Conservation (phyloP, 805 yeast genomes). For the Suhomyces sp. region DNA sequence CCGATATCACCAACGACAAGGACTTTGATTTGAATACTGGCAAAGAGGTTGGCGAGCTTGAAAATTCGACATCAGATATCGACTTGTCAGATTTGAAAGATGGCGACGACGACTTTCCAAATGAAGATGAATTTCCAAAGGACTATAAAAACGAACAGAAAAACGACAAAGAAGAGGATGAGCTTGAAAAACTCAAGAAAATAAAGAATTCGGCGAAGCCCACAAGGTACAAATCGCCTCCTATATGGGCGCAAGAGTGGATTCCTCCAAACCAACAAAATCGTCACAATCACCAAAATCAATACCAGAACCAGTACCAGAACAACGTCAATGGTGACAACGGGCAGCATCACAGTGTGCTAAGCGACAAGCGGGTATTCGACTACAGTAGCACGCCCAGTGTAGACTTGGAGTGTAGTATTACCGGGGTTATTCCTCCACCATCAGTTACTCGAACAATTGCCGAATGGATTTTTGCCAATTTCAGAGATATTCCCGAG, state of each 20-base stretch:
- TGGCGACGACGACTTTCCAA: neutral
- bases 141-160: neutral
- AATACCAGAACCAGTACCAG: neutral
- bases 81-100: conserved; percentile 1
- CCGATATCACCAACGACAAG: conserved; percentile 41
- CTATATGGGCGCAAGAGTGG: conserved; percentile 85
- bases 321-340: neutral
- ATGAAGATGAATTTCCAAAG: neutral
- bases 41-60: neutral
- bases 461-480: conserved; percentile 88
- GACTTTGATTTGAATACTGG: conserved; percentile 43
- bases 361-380: conserved; percentile 3
- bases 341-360: neutral
- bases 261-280: conserved; percentile 10
- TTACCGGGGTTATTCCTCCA: neutral
- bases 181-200: conserved; percentile 24
- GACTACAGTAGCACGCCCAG: neutral
- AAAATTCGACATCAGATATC: neutral
- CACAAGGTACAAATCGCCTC: conserved; percentile 59
- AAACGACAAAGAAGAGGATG: conserved; percentile 11
- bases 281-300: neutral
- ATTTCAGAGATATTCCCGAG: conserved; percentile 60
- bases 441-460: conserved; percentile 70
- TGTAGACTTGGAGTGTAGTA: neutral
- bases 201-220: conserved; percentile 45